Percentiles rank a stretch among this genome's conserved stretches.
Evolutionary conservation across 1,284 basidiomycete genomes (phyloP).

Genomic region (Ceratobasidium sp.): DNA sequence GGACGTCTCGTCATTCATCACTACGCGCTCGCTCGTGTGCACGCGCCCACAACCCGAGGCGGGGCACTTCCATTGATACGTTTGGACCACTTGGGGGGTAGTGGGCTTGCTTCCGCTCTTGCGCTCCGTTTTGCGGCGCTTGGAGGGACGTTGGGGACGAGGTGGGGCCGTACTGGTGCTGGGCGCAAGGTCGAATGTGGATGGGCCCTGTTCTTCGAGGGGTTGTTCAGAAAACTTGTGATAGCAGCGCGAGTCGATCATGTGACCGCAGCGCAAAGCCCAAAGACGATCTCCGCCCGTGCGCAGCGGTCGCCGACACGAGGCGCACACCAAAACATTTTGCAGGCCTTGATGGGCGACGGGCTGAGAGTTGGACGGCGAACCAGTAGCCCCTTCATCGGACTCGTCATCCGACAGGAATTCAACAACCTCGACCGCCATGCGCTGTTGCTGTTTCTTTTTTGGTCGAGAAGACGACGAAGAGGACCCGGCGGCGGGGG

Average conservation of each 20-base stretch:
- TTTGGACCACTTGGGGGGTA: neutral
- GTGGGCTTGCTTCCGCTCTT: neutral
- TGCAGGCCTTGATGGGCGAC: neutral
- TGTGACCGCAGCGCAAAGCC: slow-evolving; percentile 20
- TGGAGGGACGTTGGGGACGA: neutral
- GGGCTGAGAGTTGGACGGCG: neutral
- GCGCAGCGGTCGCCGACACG: slow-evolving; percentile 21
- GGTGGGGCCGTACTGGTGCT: neutral
- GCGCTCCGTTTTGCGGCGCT: neutral
- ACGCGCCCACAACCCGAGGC: neutral
- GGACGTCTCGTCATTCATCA: neutral
- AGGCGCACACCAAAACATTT: slow-evolving; percentile 3
- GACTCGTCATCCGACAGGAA: slow-evolving; percentile 14
- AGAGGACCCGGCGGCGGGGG: neutral
- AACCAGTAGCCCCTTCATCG: neutral
- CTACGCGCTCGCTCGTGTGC: slow-evolving; percentile 13
- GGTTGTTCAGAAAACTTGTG: neutral
- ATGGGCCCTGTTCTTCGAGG: neutral
- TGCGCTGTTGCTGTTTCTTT: neutral
- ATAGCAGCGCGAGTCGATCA: slow-evolving; percentile 33
- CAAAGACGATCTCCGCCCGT: slow-evolving; percentile 9
- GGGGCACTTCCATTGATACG: slow-evolving; percentile 10
- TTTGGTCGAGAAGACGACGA: neutral
- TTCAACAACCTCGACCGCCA: slow-evolving; percentile 20
- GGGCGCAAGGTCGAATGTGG: neutral